A percentile compares a stretch with the other conserved stretches of the same genome.
These are phyloP conservation scores for Cadophora luteo-olivacea DNA, from an alignment of 2,329 filamentous ascomycete species.

Conservation along the genomic window DNA sequence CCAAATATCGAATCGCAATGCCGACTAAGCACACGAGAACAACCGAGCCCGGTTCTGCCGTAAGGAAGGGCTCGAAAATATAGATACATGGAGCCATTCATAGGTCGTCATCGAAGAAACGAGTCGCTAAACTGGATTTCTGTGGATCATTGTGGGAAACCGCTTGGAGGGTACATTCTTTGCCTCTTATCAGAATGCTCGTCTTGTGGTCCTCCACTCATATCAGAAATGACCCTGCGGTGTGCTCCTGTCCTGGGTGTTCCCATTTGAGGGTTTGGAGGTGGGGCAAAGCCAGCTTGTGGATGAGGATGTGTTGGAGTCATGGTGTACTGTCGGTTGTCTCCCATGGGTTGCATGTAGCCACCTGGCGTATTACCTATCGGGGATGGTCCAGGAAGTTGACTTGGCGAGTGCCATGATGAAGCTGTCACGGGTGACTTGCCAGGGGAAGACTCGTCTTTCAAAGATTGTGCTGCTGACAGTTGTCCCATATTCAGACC, in stretches of 20 bases:
- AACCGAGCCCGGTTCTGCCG: not conserved
- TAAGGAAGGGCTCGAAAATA: slow-evolving; percentile 16
- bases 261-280: slow-evolving; percentile 34
- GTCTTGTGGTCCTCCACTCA: slow-evolving; percentile 37
- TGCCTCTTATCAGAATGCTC: slow-evolving; percentile 44
- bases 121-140: not conserved
- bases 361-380: slow-evolving; percentile 34
- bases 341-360: slow-evolving; percentile 41
- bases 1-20: slow-evolving; percentile 21
- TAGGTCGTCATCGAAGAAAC: not conserved
- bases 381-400: slow-evolving; percentile 42
- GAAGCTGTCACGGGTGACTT: slow-evolving; percentile 43
- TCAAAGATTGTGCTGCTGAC: slow-evolving; percentile 40
- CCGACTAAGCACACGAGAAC: slow-evolving; percentile 5
- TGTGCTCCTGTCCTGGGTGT: slow-evolving; percentile 37
- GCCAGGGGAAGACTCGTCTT: slow-evolving; percentile 44
- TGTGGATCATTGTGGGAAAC: slow-evolving; percentile 36
- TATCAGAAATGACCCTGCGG: slow-evolving; percentile 43
- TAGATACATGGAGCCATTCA: slow-evolving; percentile 26
- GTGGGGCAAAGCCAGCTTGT: slow-evolving; percentile 32
- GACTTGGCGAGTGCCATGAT: slow-evolving; percentile 44
- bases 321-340: slow-evolving; percentile 40
- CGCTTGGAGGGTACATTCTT: slow-evolving; percentile 40
- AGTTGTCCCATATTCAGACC: slow-evolving; percentile 43
- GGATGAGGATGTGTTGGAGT: slow-evolving; percentile 40